phyloP scores from a whole-genome alignment of 345 rosid genomes.

The Eucalyptus curtisii region DNA sequence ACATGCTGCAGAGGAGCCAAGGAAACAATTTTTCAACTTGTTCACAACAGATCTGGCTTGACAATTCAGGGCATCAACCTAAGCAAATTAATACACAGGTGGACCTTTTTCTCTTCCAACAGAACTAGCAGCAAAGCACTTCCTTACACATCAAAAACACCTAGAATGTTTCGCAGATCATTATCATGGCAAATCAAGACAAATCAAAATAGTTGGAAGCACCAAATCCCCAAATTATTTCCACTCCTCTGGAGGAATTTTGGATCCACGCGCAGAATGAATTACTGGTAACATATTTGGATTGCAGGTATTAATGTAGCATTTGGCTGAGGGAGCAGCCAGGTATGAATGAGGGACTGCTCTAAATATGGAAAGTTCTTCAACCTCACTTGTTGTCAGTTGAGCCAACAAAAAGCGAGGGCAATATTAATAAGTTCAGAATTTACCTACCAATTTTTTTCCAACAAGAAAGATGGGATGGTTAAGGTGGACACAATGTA shows the following conservation, averaged over 20 bases:
- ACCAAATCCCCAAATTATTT: background rate
- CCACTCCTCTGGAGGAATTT: background rate
- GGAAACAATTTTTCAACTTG: background rate
- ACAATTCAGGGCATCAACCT: background rate
- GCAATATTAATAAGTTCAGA: background rate
- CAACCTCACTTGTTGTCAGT: background rate
- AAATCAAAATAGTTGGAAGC: background rate
- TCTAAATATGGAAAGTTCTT: background rate
- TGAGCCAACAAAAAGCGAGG: background rate
- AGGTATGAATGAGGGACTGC: background rate
- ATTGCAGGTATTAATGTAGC: background rate
- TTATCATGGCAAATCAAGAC: background rate
- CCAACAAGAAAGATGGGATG: rapidly evolving
- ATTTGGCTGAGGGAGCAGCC: background rate
- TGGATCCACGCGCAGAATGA: background rate
- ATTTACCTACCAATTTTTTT: background rate
- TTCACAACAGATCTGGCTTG: rapidly evolving
- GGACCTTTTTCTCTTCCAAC: background rate
- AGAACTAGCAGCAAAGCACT: background rate
- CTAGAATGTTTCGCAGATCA: background rate
- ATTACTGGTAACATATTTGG: background rate
- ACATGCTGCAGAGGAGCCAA: background rate
- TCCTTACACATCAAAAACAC: background rate
- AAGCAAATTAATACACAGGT: background rate
- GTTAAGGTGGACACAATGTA: background rate